Evolutionary conservation across 73 alveolate genomes (phyloP), one percentile per base, ranked within the genome.

Genomic region (Paramecium primaurelia): DNA sequence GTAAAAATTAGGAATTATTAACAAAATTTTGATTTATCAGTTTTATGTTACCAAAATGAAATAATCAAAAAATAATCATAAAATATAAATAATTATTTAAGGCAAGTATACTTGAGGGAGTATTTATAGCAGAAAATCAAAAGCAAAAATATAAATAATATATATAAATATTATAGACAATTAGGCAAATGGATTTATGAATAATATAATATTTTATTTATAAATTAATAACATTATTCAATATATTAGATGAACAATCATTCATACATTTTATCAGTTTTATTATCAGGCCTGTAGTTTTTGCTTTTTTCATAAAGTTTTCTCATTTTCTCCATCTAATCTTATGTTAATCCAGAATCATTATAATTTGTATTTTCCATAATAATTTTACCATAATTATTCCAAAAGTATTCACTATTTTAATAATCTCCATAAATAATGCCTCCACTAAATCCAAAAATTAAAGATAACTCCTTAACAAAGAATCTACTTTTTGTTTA

Each of bases 401-500:
- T 42, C 86, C 86, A 71, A 71, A 71, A 34, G 36, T 71, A 71
- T 71, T 71, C 59, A 36, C 86, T 71, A 71, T 36, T 71, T 38
- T 38, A 14, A 71, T 71, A 71, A 71, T 71, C 86, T 36, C 86
- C 64, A 71, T 71, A 71, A 2, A 37, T 16, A 0, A 71, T 71
- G 6, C 64, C 86, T 14, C 60, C 59, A 36, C 38, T 36, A 14
- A 71, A 20, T 36, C 86, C 86, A 20, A 71, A 71, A 18, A 32
- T 16, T 10, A 71, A 14, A 34, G 40, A 36, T 2, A 71, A 28
- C 30, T 71, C 86, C 38, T 71, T 71, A 18, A 34, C n/a, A 12
- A 71, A 36, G 25, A 36, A 71, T 34, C 86, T 30, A 71, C 86
- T 71, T 40, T 71, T 71, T 3, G n/a, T 71, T 37, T 71, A 71